Evolutionary conservation across 2,329 filamentous ascomycete species (phyloP).

Genomic region (Colletotrichum sp.): DNA sequence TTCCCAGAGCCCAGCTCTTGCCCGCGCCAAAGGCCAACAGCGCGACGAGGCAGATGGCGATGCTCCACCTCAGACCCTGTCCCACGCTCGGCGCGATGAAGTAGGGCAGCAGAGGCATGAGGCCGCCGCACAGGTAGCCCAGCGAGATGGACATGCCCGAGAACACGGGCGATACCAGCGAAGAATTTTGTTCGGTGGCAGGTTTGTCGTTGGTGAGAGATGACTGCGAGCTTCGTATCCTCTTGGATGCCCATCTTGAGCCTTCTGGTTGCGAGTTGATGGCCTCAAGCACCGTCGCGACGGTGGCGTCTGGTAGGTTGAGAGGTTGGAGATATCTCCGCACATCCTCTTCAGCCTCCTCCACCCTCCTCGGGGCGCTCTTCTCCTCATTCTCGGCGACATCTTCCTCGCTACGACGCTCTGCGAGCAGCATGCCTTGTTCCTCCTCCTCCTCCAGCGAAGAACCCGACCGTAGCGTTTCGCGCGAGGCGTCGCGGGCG

Average conservation of each 20-base stretch:
- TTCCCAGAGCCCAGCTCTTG: slow-evolving; percentile 50
- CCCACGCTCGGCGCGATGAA: slow-evolving; percentile 45
- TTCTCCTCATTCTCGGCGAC: slow-evolving; percentile 8
- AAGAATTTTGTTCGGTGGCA: neutral
- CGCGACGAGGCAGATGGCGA: slow-evolving; percentile 56
- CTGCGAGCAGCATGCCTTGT: slow-evolving; percentile 27
- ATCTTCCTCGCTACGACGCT: neutral
- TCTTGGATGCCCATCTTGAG: neutral
- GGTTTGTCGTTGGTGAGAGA: neutral
- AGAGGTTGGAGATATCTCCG: slow-evolving; percentile 38
- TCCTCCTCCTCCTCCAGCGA: slow-evolving; percentile 23
- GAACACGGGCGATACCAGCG: slow-evolving; percentile 41
- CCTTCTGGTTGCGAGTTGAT: slow-evolving; percentile 33
- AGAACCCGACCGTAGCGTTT: neutral
- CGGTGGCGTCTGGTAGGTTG: slow-evolving; percentile 25
- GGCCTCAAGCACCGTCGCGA: slow-evolving; percentile 27
- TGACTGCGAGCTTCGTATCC: neutral
- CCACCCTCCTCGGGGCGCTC: neutral
- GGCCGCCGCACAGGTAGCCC: slow-evolving; percentile 67
- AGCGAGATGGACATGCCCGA: slow-evolving; percentile 65
- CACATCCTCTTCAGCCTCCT: slow-evolving; percentile 25
- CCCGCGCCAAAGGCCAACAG: slow-evolving; percentile 62
- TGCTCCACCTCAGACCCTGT: slow-evolving; percentile 55
- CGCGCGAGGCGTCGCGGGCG: slow-evolving; percentile 45
- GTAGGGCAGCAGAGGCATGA: slow-evolving; percentile 68